These are phyloP conservation scores for Globisporangium acanthophoron DNA, from an alignment of 352 stramenopile genomes.

Conservation along the genomic window DNA sequence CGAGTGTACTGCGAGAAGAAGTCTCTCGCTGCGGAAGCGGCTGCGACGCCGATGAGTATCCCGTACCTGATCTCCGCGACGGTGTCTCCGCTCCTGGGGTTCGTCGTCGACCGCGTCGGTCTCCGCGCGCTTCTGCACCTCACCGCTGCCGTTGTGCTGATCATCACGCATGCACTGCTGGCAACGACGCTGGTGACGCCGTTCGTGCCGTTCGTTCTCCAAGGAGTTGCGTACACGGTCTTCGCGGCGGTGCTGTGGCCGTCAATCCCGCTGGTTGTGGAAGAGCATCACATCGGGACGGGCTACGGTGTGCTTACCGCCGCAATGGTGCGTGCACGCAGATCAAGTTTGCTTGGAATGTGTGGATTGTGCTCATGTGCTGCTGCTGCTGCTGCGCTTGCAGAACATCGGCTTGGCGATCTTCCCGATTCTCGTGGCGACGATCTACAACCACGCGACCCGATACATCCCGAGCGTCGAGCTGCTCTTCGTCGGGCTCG, in stretches of 20 bases:
- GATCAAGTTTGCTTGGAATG: neutral
- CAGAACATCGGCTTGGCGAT: slow-evolving; percentile 62
- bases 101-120: slow-evolving; percentile 88
- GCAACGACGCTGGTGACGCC: slow-evolving; percentile 35
- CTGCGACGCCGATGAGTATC: slow-evolving; percentile 88
- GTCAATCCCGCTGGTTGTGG: slow-evolving; percentile 31
- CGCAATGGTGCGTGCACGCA: slow-evolving; percentile 6
- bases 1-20: slow-evolving; percentile 60
- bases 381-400: neutral
- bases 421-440: slow-evolving; percentile 52
- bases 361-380: slow-evolving; percentile 21
- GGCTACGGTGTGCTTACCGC: slow-evolving; percentile 14
- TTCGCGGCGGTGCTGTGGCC: slow-evolving; percentile 78
- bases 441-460: slow-evolving; percentile 30
- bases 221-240: slow-evolving; percentile 77
- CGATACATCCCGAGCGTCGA: slow-evolving; percentile 50
- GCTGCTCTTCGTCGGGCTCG: slow-evolving; percentile 47
- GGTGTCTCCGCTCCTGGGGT: slow-evolving; percentile 87
- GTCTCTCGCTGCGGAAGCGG: slow-evolving; percentile 48
- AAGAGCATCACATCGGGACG: slow-evolving; percentile 15
- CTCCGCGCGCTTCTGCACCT: slow-evolving; percentile 77
- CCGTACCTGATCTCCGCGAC: slow-evolving; percentile 91
- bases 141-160: slow-evolving; percentile 68
- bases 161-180: slow-evolving; percentile 83
- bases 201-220: slow-evolving; percentile 55